Percentiles rank a stretch among this genome's conserved stretches.
Evolutionary conservation across 257 asterid genomes (phyloP).

Genomic region (Fraxinus excelsior): DNA sequence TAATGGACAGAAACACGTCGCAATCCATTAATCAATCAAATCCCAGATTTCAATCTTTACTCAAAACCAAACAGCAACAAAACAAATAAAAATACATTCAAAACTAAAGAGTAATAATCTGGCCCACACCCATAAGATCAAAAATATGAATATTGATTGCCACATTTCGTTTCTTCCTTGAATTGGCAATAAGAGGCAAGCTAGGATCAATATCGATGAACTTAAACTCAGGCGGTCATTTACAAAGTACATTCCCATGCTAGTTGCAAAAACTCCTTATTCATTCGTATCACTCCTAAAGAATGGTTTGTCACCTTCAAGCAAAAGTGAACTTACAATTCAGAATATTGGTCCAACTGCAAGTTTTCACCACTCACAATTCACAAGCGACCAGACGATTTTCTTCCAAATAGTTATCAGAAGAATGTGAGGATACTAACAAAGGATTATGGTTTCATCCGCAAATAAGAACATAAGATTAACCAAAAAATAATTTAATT

Average conservation of each 20-base stretch:
- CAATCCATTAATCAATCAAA: slow-evolving; percentile 11
- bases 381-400: neutral
- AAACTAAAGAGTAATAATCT: slow-evolving; percentile 31
- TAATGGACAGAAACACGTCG: slow-evolving; percentile 25
- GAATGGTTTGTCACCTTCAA: neutral
- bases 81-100: slow-evolving; percentile 30
- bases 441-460: neutral
- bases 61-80: slow-evolving; percentile 31
- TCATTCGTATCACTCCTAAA: neutral
- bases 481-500: slow-evolving; percentile 12
- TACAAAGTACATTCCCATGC: neutral
- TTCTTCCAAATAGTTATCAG: neutral
- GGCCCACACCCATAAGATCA: slow-evolving; percentile 17
- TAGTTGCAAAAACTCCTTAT: neutral
- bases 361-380: neutral
- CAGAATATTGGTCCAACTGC: neutral
- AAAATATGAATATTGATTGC: slow-evolving; percentile 3
- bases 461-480: slow-evolving; percentile 17
- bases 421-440: neutral
- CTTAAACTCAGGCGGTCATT: neutral
- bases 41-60: slow-evolving; percentile 24
- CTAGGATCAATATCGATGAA: no score
- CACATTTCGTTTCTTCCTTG: slow-evolving; percentile 5
- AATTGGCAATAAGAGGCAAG: slow-evolving; percentile 6
- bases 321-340: neutral